These are phyloP conservation scores for Hortiboletus campestris DNA, from an alignment of 768 basidiomycete genomes.

Conservation along the genomic window DNA sequence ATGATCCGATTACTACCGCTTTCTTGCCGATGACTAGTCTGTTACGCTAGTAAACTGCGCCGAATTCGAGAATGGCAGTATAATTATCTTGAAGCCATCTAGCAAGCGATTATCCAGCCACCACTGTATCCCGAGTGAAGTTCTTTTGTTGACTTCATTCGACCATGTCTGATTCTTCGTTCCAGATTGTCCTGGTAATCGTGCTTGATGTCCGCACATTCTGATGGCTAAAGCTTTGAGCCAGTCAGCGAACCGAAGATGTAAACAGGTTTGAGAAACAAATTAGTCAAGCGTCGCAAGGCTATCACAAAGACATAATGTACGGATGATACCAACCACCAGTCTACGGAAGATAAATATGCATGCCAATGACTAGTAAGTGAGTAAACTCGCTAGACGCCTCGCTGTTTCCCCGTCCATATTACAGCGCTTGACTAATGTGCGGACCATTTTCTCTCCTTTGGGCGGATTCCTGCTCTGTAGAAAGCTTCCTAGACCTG, in stretches of 20 bases:
- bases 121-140: too few relatives aligned
- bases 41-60: too few relatives aligned
- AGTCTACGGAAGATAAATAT: not conserved
- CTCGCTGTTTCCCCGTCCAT: conserved; percentile 28
- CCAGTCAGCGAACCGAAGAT: conserved; percentile 54
- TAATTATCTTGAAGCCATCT: too few relatives aligned
- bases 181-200: conserved; percentile 34
- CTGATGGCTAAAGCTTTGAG: conserved; percentile 55
- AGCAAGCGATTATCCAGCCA: too few relatives aligned
- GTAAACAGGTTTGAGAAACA: not conserved
- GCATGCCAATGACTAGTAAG: not conserved
- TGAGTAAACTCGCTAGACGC: conserved; percentile 16
- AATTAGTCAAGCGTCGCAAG: not conserved
- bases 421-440: conserved; percentile 27
- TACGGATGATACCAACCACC: not conserved
- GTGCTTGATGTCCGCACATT: conserved; percentile 55
- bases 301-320: not conserved
- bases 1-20: not conserved
- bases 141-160: too few relatives aligned
- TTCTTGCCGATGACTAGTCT: not conserved
- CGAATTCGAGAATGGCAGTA: too few relatives aligned
- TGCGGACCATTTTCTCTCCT: conserved; percentile 25
- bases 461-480: conserved; percentile 21
- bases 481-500: conserved; percentile 20
- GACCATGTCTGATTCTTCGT: conserved; percentile 25